Base-by-base conservation (phyloP, 139 green algal species). In the Volvox reticuliferus region DNA sequence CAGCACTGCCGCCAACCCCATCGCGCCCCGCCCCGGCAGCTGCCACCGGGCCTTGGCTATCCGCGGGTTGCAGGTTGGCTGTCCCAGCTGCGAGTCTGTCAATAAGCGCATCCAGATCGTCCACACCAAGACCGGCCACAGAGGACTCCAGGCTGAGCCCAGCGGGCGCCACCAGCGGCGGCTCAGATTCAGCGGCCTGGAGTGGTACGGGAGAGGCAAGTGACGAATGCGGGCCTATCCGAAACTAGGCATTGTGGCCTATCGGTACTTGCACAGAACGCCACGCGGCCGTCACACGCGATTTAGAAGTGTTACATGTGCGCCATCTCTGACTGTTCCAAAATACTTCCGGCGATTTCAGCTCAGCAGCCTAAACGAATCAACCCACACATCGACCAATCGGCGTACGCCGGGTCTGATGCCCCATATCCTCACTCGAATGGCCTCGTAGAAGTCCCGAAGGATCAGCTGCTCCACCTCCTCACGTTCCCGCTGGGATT, bases 31-130 rank as follows among this genome's bases (percentile, higher is more conserved):
- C 37, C 44, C 19, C 36, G 0, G 83, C 13, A 13, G 67, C 67
- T 19, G 67, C n/a, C 65, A 17, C 5, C 33, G 33, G 65, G 12
- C 33, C 21, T 1, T 14, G 24, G 35, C 67, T 30, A 37, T 44
- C 76, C n/a, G 32, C 16, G 30, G 61, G 18, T 0, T 20, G 55
- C 1, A 62, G 62, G 20, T 68, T 68, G 21, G 28, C 37, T 32
- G 68, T 37, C 9, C 50, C 86, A 0, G 75, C 77, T 26, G 37
- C 65, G 3, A 91, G 76, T 19, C 87, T 61, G 28, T 55, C 87
- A 19, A 91, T 85, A 35, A 91, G 87, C 12, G 33, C 75, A 26
- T 91, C 87, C 76, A 91, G 61, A 28, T 85, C 87, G 24, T 79
- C 87, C 61, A 91, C 14, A 14, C 62, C 87, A 26, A 91, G n/a